A percentile compares a stretch with the other conserved stretches of the same genome.
phyloP scores from a whole-genome alignment of 148 eudicot genomes.

The Spergularia marina region DNA sequence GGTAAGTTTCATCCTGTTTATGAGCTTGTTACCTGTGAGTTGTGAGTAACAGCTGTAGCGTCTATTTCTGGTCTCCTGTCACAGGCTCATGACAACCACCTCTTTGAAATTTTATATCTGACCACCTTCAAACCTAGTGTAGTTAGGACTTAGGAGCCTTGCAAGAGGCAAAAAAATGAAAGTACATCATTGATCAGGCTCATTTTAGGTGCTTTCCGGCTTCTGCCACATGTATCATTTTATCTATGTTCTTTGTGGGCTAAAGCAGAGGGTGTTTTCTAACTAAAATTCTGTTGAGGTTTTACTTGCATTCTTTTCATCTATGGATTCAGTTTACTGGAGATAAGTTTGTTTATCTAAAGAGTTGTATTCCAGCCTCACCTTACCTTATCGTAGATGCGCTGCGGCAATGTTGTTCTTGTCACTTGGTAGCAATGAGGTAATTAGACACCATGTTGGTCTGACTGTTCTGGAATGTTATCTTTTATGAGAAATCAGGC shows the following conservation, averaged over 20 bases:
- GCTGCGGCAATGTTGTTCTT: background rate
- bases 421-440: background rate
- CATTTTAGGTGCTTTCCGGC: background rate
- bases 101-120: too few species aligned
- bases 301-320: background rate
- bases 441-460: background rate
- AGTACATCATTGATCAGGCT: too few species aligned
- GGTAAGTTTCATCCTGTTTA: background rate
- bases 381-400: too few species aligned
- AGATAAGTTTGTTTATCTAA: too few species aligned
- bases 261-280: background rate
- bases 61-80: too few species aligned
- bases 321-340: background rate
- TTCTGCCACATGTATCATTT: background rate
- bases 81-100: too few species aligned
- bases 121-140: too few species aligned
- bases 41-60: too few species aligned
- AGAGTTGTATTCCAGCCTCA: background rate
- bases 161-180: background rate
- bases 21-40: background rate
- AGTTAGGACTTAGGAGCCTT: too few species aligned
- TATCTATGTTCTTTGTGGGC: slow-evolving; percentile 1
- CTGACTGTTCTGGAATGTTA: background rate
- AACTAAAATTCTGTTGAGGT: background rate
- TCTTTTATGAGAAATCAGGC: background rate